Percentiles rank a stretch among this genome's conserved stretches.
These are phyloP conservation scores for Gymnopus androsaceus DNA, from an alignment of 1,284 basidiomycete genomes.

Conservation along the genomic window DNA sequence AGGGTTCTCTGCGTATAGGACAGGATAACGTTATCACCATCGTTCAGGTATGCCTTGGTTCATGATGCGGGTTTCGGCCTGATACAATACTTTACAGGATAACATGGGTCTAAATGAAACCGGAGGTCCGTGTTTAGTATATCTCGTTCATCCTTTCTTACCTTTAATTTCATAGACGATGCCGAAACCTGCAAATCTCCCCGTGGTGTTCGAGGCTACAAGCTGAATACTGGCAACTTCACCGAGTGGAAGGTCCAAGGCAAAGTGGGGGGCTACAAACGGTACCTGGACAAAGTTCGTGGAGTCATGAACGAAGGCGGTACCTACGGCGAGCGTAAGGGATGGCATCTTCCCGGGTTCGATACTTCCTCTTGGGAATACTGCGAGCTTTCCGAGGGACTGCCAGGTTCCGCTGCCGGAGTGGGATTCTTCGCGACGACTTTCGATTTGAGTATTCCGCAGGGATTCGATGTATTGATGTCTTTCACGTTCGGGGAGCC, in stretches of 20 bases:
- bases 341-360: slow-evolving; percentile 82
- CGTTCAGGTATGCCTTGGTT: slow-evolving; percentile 50
- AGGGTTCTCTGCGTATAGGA: slow-evolving; percentile 46
- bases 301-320: slow-evolving; percentile 77
- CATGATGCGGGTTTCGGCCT: background rate
- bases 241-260: slow-evolving; percentile 80
- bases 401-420: slow-evolving; percentile 58
- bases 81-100: background rate
- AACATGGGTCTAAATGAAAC: slow-evolving; percentile 69
- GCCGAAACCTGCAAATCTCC: slow-evolving; percentile 59
- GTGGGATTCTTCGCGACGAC: slow-evolving; percentile 80
- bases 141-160: background rate
- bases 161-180: slow-evolving; percentile 24
- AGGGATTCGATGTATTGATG: slow-evolving; percentile 62
- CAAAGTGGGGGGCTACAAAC: slow-evolving; percentile 75
- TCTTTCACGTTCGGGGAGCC: slow-evolving; percentile 67
- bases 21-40: slow-evolving; percentile 76
- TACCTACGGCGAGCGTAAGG: slow-evolving; percentile 72
- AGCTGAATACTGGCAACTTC: slow-evolving; percentile 61
- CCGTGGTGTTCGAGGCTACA: slow-evolving; percentile 77
- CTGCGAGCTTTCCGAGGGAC: slow-evolving; percentile 55
- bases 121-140: slow-evolving; percentile 36
- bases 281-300: slow-evolving; percentile 61
- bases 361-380: slow-evolving; percentile 60
- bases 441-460: slow-evolving; percentile 61